Evolutionary conservation across 768 basidiomycete species (phyloP), one percentile per base, ranked within the genome.

Genomic region (Amylocystis lapponica): DNA sequence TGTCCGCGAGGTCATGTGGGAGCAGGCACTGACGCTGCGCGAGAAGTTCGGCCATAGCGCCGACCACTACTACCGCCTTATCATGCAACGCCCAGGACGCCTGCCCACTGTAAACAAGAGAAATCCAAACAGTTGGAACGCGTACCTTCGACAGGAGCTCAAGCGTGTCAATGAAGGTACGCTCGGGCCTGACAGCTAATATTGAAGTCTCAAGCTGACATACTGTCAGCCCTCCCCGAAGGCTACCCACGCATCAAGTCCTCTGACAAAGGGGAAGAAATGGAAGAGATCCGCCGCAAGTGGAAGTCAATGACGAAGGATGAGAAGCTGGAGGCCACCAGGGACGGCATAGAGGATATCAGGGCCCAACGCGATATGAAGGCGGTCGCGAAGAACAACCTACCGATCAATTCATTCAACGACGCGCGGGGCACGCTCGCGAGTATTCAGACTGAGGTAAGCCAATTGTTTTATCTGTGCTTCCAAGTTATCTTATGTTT

Each of bases 321-420:
- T 22, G 41, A 42, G 41, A 16, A 19, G 7, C 5, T 14, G 11
- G 20, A 13, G 6, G 41, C 41, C 11, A 42, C 41, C 14, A 35
- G 12, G 14, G 32, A 42, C 41, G 35, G 16, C 14, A 32, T 42
- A 20, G 21, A 35, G 16, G 41, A 42, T 31, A 19, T 42, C 22
- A 26, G 26, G 21, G 41, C 33, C 10, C 31, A 42, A 17, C 41
- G 32, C n/a, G 41, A 31, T 23, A 42, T 33, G 19, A 20, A 26
- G 5, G 31, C 23, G 12, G 26, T 23, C 32, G 41, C 30, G 17
- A 32, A 23, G 21, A 21, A 47, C 16, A 51, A 47, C 19, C 34
- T 40, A 16, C 4, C 41, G 1, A 3, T 47, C 21, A 29, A 26
- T 29, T 21, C 36, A 2, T 51, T 47, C 49, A 36, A 51, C 23